Evolutionary conservation across 495 filamentous ascomycete genomes (phyloP), one percentile per base, ranked within the genome.

Genomic region (Penicillium pancosmium): DNA sequence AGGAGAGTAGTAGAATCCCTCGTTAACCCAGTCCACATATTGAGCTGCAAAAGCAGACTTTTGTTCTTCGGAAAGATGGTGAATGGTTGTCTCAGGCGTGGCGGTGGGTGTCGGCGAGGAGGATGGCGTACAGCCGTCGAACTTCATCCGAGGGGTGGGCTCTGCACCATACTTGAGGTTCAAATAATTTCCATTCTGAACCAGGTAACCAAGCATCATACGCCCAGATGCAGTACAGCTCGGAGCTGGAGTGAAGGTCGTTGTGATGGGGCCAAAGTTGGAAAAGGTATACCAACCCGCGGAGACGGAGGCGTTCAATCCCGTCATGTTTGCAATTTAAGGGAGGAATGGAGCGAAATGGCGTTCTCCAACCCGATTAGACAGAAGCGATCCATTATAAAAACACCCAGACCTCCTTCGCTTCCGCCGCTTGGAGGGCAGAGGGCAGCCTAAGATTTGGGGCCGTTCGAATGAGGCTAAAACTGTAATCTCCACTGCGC

Each of bases 281-380:
- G 46, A n/a, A 23, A 61, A 61, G 35, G 58, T 61, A 18, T 18
- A 61, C 35, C 31, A 51, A 31, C 58, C 58, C 18, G n/a, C 38
- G 48, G n/a, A 41, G 18, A 61, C 38, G 25, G 56, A 58, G 19
- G 49, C 52, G 8, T 21, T 52, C 15, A 41, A n/a, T 13, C 18
- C 13, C 18, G 40, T 33, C 56, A 58, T 58, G 27, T 6, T 38
- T n/a, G 36, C 12, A 38, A 13, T 12, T n/a, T 3, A 38, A 12
- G 36, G 36, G 10, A 38, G 2, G 15, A 38, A 8, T 31, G 36
- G 15, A 38, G 15, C 4, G 15, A 12, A 38, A 38, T 0, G 12
- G 0, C 11, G 1, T 38, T 38, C 4, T 13, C 9, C 12, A 15
- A 13, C 0, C 5, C 4, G 4, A 38, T 31, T 9, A 31, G 27